Evolutionary conservation across 2,329 filamentous ascomycete genomes (phyloP).

Genomic region (Fusarium torulosum): DNA sequence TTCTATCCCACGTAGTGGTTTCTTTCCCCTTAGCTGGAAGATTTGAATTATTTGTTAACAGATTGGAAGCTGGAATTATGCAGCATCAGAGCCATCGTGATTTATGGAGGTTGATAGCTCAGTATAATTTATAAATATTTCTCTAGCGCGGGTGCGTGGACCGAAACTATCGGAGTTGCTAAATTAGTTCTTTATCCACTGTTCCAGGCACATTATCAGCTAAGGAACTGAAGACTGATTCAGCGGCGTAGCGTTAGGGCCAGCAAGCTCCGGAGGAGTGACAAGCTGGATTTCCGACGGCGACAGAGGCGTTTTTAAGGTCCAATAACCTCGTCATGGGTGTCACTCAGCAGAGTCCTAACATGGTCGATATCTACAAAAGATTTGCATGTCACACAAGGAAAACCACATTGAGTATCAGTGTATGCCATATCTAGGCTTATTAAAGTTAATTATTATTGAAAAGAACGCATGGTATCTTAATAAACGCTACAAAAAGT

Average conservation of each 20-base stretch:
- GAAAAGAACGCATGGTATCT: constrained; percentile 19
- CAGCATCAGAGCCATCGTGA: not conserved
- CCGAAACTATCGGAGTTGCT: not conserved
- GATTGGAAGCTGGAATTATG: not conserved
- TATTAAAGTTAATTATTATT: constrained; percentile 13
- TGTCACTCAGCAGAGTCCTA: not conserved
- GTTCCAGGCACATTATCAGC: too few relatives aligned
- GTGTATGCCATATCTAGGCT: not conserved
- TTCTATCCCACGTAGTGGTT: too few relatives aligned
- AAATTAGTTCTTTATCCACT: not conserved
- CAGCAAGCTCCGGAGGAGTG: not conserved
- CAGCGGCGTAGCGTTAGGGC: not conserved
- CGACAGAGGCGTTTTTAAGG: constrained; percentile 4
- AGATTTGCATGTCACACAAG: not conserved
- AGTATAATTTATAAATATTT: not conserved
- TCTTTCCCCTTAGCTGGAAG: too few relatives aligned
- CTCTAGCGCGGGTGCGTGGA: not conserved
- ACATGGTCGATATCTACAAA: not conserved
- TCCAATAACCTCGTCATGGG: not conserved
- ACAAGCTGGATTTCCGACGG: not conserved
- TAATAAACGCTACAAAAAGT: constrained; percentile 8
- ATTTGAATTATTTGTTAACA: too few relatives aligned
- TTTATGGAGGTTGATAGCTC: not conserved
- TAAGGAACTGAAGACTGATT: not conserved
- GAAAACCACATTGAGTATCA: not conserved